These are phyloP conservation scores for Linnemannia exigua DNA, from an alignment of 192 early-diverging fungal species.

Conservation along the genomic window DNA sequence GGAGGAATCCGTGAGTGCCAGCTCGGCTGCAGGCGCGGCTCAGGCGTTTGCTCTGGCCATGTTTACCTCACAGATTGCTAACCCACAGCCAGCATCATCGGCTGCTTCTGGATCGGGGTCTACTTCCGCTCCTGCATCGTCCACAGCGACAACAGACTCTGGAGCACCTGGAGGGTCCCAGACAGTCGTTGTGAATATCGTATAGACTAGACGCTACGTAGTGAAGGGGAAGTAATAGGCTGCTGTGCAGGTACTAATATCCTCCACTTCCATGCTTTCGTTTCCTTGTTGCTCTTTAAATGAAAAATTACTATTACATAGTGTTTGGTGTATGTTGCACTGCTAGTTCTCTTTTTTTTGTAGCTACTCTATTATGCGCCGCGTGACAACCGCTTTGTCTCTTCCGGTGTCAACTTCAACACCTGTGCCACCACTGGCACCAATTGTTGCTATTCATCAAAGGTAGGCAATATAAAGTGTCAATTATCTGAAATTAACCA, in stretches of 20 bases:
- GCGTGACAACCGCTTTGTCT: constrained; percentile 66
- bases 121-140: neutral
- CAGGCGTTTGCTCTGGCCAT: neutral
- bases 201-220: no score
- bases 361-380: constrained; percentile 18
- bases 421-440: constrained; percentile 77
- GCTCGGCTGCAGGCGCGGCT: constrained; percentile 1
- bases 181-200: neutral
- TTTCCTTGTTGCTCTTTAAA: neutral
- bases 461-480: neutral
- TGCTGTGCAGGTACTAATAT: no score
- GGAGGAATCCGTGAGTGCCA: constrained; percentile 22
- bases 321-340: no score
- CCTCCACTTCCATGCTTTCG: neutral
- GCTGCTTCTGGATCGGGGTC: constrained; percentile 4
- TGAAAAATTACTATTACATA: neutral
- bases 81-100: neutral
- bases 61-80: neutral
- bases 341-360: no score
- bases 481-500: neutral
- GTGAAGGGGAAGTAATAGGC: neutral
- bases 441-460: constrained; percentile 65
- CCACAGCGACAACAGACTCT: no score
- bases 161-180: neutral
- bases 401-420: constrained; percentile 77